Evolutionary conservation across 306 rosid species (phyloP).

Genomic region (Trifolium repens): DNA sequence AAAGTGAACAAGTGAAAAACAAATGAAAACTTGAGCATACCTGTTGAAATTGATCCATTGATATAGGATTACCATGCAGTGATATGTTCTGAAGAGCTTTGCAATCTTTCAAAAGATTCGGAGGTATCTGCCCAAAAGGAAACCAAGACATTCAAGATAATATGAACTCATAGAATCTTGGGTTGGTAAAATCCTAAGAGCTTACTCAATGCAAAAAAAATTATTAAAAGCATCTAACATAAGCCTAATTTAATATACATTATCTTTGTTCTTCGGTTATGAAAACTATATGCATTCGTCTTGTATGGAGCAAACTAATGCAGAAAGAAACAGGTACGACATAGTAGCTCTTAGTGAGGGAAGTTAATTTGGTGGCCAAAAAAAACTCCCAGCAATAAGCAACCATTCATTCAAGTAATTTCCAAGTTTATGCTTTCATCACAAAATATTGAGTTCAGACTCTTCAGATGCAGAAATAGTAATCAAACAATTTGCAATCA

Average conservation of each 20-base stretch:
- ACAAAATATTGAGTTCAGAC: background rate
- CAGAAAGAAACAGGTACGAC: background rate
- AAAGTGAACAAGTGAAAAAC: background rate
- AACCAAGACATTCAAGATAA: slow-evolving; percentile 27
- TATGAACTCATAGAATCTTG: background rate
- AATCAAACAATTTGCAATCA: background rate
- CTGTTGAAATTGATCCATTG: slow-evolving; percentile 95
- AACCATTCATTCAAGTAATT: slow-evolving; percentile 13
- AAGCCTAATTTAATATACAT: slow-evolving; percentile 3
- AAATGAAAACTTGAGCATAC: slow-evolving; percentile 45
- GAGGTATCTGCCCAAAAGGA: slow-evolving; percentile 65
- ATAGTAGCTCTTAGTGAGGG: no score
- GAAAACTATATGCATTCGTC: slow-evolving; percentile 8
- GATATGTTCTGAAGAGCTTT: slow-evolving; percentile 88
- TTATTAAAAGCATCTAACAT: background rate
- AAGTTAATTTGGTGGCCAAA: background rate
- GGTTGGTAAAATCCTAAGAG: background rate
- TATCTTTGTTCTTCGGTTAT: background rate
- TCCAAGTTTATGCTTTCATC: slow-evolving; percentile 22
- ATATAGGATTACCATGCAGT: slow-evolving; percentile 88
- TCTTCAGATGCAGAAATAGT: slow-evolving; percentile 21
- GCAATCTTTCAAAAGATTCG: slow-evolving; percentile 80
- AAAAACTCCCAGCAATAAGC: slow-evolving; percentile 4
- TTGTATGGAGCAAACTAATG: background rate
- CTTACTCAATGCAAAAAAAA: background rate